phyloP scores from a whole-genome alignment of 208 protist genomes.

The Endotrypanum monterogeii region DNA sequence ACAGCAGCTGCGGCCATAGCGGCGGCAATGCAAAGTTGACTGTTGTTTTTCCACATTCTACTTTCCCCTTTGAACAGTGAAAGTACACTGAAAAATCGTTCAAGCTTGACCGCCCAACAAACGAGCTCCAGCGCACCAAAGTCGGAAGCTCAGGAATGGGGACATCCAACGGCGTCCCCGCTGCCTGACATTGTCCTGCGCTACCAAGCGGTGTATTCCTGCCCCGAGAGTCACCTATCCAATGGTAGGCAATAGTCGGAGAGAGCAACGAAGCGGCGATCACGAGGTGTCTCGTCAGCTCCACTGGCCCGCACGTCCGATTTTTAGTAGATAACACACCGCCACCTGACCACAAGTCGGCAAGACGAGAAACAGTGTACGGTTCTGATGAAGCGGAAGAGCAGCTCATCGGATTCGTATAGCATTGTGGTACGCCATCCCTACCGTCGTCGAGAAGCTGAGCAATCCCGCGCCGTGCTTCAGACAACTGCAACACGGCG shows the following conservation, averaged over 20 bases:
- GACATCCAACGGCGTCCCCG: not conserved
- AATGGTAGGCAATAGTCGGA: constrained; percentile 24
- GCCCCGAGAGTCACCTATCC: constrained; percentile 12
- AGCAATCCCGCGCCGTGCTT: not conserved
- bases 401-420: not conserved
- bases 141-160: not conserved
- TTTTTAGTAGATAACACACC: not conserved
- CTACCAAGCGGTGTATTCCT: not conserved
- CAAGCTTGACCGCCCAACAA: constrained; percentile 2
- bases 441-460: not conserved
- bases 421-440: not conserved
- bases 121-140: constrained; percentile 15
- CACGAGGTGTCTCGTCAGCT: constrained; percentile 3
- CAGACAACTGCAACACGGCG: constrained; percentile 4
- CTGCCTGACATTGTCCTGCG: not conserved
- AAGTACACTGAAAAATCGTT: constrained; percentile 1
- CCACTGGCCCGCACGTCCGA: not conserved
- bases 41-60: not conserved
- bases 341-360: not conserved
- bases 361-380: not conserved
- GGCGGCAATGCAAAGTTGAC: constrained; percentile 13
- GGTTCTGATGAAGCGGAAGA: not conserved
- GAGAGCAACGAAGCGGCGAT: constrained; percentile 14
- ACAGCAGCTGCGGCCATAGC: constrained; percentile 19
- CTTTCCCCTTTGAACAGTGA: not conserved